A percentile compares a stretch with the other conserved stretches of the same genome.
Conservation (phyloP, 2,329 filamentous ascomycete genomes). For the Ophiostoma ips region DNA sequence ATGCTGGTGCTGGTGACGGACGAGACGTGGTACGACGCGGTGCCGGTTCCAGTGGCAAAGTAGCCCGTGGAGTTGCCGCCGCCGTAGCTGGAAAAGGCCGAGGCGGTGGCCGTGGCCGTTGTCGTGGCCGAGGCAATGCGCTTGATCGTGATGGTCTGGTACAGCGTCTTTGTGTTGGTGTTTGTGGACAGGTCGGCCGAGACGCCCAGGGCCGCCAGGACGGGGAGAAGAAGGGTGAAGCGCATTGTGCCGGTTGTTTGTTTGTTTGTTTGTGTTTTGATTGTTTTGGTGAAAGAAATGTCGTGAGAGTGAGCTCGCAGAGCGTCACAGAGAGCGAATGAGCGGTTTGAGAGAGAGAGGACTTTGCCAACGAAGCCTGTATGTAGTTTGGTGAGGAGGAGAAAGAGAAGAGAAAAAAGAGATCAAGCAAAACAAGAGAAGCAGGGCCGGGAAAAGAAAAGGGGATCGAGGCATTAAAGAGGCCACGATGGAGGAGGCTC, state of each 20-base stretch:
- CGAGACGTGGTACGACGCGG: background rate
- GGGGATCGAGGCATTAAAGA: background rate
- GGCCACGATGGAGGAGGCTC: background rate
- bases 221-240: background rate
- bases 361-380: slow-evolving; percentile 2
- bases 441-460: background rate
- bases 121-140: slow-evolving; percentile 10
- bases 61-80: background rate
- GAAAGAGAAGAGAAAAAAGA: background rate
- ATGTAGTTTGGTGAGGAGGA: background rate
- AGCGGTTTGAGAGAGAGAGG: background rate
- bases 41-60: background rate
- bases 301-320: background rate
- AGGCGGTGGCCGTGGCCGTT: background rate
- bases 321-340: background rate
- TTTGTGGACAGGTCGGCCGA: slow-evolving; percentile 23
- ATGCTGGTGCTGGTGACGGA: background rate
- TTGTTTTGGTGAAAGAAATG: background rate
- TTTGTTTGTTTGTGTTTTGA: background rate
- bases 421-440: no score
- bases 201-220: background rate
- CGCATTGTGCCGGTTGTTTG: background rate
- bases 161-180: slow-evolving; percentile 38
- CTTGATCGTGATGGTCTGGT: slow-evolving; percentile 28
- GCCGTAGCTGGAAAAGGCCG: background rate